phyloP scores from a whole-genome alignment of 2,329 filamentous ascomycete species.

The Rutstroemia sp. region DNA sequence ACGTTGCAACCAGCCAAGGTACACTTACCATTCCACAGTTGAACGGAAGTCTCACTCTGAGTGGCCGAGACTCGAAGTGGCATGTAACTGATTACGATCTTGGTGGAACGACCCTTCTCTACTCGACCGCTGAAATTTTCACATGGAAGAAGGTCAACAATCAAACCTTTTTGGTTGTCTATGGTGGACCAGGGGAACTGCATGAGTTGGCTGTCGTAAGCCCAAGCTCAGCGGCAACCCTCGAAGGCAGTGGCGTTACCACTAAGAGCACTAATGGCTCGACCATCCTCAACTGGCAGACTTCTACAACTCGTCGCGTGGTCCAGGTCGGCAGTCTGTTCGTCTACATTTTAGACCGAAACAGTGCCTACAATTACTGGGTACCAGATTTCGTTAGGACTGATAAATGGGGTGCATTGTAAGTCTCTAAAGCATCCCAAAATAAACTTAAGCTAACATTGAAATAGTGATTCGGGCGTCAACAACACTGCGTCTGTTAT shows the following conservation, averaged over 20 bases:
- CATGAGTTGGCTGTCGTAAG: conserved; percentile 52
- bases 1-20: conserved; percentile 50
- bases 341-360: conserved; percentile 43
- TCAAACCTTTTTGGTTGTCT: conserved; percentile 55
- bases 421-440: conserved; percentile 9
- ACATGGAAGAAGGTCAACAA: conserved; percentile 59
- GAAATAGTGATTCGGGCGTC: conserved; percentile 23
- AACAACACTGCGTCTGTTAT: conserved; percentile 43
- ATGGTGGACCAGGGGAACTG: conserved; percentile 52
- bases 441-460: conserved; percentile 3
- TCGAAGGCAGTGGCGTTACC: conserved; percentile 26
- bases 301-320: conserved; percentile 44
- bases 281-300: conserved; percentile 47
- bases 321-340: conserved; percentile 36
- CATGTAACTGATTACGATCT: conserved; percentile 61
- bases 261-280: conserved; percentile 34
- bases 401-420: conserved; percentile 29
- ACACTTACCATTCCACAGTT: conserved; percentile 51
- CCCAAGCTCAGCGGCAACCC: conserved; percentile 26
- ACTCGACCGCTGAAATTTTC: conserved; percentile 63
- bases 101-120: conserved; percentile 51
- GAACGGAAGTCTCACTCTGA: conserved; percentile 48
- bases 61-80: conserved; percentile 59
- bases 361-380: conserved; percentile 64
- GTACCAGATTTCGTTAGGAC: conserved; percentile 45